Evolutionary conservation across 768 basidiomycete species (phyloP), one percentile per base, ranked within the genome.

Genomic region (Tricholoma matsutake): DNA sequence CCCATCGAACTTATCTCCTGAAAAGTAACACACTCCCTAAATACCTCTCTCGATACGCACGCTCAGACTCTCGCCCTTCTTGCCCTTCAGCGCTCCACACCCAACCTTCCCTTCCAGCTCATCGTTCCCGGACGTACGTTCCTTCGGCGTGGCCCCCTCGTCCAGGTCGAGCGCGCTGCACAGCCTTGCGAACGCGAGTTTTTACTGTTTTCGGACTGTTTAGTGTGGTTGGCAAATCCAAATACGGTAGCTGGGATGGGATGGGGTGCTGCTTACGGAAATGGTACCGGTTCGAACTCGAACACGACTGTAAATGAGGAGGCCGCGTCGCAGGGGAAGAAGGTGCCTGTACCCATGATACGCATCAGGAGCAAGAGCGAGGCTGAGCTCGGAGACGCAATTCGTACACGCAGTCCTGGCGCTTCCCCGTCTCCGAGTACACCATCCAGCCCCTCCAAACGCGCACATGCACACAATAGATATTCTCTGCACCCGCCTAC

Each of bases 61-160:
- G 82, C 89, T 0, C 85, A 89, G 70, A 92, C 88, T 0, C 82
- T 94, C 39, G 71, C 83, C 5, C 78, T 96, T 28, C 80, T 96
- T 49, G 83, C 92, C 1, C 78, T 96, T 1, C 95, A 97, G 66
- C 85, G 87, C 11, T 80, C 85, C 16, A 93, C 94, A 1, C 78
- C 83, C 0, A 86, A 86, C 64, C 81, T 96, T 7, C 91, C 92
- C 1, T 86, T 87, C 63, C 89, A 87, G 49, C 82, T 97, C 56
- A 83, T 96, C 64, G 72, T 78, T 0, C 94, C 95, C 0, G 94
- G 94, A 1, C 86, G 94, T n/a, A 82, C 78, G 0, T 82, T 96
- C 45, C 72, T 96, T 49, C 88, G 86, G 59, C 84, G 90, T 11
- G 89, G 87, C 0, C 65, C 80, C 1, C 77, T 92, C 5, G 68